Evolutionary conservation across 1,139 yeast genomes (phyloP).

Genomic region (Waltiozyma sp.): DNA sequence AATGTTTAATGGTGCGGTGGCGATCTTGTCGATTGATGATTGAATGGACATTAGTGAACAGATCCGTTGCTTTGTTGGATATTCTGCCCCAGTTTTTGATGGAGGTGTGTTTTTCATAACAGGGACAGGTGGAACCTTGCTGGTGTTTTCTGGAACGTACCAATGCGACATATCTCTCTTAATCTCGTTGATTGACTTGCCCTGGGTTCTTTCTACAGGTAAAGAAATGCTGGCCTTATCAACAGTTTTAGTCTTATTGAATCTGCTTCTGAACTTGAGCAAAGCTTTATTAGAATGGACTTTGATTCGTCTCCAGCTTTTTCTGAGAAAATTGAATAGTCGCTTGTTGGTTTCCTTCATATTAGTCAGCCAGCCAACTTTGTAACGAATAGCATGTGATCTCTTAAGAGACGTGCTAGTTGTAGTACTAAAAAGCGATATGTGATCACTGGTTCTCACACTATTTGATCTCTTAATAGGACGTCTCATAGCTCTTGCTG

Average conservation of each 20-base stretch:
- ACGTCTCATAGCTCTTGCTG: neutral
- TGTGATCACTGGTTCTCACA: slow-evolving; percentile 1
- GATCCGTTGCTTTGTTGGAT: neutral
- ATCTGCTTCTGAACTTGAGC: slow-evolving; percentile 1
- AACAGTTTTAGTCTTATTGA: neutral
- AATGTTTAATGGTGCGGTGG: slow-evolving; percentile 10
- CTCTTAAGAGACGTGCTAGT: slow-evolving; percentile 17
- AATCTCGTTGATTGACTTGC: slow-evolving; percentile 16
- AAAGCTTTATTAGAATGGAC: slow-evolving; percentile 5
- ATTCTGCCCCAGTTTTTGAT: slow-evolving; percentile 3
- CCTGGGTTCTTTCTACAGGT: slow-evolving; percentile 15
- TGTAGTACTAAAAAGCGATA: slow-evolving; percentile 8
- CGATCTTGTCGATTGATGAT: neutral
- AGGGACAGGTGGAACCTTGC: neutral
- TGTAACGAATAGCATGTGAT: slow-evolving; percentile 17
- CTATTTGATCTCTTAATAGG: slow-evolving; percentile 1
- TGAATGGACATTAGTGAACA: neutral
- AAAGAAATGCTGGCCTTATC: slow-evolving; percentile 10
- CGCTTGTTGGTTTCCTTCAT: slow-evolving; percentile 6
- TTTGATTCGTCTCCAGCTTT: slow-evolving; percentile 15
- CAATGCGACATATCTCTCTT: slow-evolving; percentile 17
- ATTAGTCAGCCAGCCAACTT: slow-evolving; percentile 17
- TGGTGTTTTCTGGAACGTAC: slow-evolving; percentile 4
- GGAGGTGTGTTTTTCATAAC: slow-evolving; percentile 2
- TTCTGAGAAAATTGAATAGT: slow-evolving; percentile 4